Percentiles rank a stretch among this genome's conserved stretches.
phyloP scores from a whole-genome alignment of 306 rosid genomes.

The Ziziphus jujuba region DNA sequence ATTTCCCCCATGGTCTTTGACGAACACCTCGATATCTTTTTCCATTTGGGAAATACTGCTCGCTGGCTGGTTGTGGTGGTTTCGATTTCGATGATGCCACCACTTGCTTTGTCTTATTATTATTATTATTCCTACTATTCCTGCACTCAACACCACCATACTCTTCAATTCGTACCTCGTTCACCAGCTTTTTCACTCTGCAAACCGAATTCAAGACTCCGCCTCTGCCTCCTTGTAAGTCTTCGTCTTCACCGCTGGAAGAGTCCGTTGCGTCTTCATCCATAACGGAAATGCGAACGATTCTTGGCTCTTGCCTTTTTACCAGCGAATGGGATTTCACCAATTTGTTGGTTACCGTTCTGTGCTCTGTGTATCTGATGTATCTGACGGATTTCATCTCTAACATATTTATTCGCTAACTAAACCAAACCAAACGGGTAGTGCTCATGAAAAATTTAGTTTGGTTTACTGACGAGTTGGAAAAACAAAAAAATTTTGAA shows the following conservation, averaged over 20 bases:
- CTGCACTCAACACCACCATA: neutral
- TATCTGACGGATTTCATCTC: no score
- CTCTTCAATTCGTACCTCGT: constrained; percentile 41
- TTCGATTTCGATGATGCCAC: neutral
- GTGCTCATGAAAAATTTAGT: no score
- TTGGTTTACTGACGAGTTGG: no score
- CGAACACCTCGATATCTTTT: constrained; percentile 53
- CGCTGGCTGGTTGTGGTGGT: neutral
- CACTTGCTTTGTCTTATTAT: neutral
- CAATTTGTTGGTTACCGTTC: constrained; percentile 30
- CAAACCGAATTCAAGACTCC: constrained; percentile 5
- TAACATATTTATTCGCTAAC: no score
- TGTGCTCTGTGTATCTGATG: constrained; percentile 20
- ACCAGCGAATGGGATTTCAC: neutral
- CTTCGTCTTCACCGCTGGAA: constrained; percentile 50
- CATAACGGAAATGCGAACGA: constrained; percentile 43
- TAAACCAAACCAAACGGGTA: no score
- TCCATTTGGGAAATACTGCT: neutral
- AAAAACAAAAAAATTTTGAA: no score
- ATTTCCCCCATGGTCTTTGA: constrained; percentile 52
- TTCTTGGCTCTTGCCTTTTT: neutral
- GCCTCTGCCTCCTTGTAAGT: constrained; percentile 18
- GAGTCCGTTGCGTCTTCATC: constrained; percentile 59
- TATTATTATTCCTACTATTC: constrained; percentile 5
- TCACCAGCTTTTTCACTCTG: constrained; percentile 34